Conservation (phyloP, 2,329 filamentous ascomycete genomes). For the Hymenoscyphus repandus region DNA sequence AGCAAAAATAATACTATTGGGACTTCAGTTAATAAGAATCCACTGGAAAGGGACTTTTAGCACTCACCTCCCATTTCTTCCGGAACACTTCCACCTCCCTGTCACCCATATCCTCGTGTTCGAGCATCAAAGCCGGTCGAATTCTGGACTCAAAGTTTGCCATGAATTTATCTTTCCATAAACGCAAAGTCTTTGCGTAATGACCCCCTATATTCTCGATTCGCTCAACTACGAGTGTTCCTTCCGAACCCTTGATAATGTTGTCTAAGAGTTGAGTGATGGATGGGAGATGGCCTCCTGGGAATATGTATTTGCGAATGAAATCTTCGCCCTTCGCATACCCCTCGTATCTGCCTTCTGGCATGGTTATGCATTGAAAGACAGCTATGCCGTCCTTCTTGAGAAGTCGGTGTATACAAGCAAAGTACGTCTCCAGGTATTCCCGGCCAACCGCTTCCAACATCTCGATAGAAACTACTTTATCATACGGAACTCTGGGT, state of each 20-base stretch:
- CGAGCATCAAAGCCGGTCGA: conserved; percentile 50
- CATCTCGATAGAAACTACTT: conserved; percentile 74
- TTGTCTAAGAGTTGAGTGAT: conserved; percentile 51
- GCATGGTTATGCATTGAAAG: conserved; percentile 76
- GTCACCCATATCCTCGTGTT: conserved; percentile 55
- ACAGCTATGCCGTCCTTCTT: conserved; percentile 63
- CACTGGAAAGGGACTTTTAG: background rate
- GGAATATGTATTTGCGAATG: conserved; percentile 74
- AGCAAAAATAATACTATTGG: conserved; percentile 66
- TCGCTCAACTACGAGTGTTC: conserved; percentile 59
- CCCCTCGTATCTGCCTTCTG: conserved; percentile 59
- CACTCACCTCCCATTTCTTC: conserved; percentile 62
- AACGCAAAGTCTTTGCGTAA: conserved; percentile 62
- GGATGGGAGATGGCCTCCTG: conserved; percentile 65
- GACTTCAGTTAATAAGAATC: conserved; percentile 5
- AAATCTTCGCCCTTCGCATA: conserved; percentile 67
- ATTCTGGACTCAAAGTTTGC: conserved; percentile 57
- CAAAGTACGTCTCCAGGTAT: conserved; percentile 63
- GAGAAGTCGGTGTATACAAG: conserved; percentile 55
- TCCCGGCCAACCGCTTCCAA: conserved; percentile 67
- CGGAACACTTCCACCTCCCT: conserved; percentile 62
- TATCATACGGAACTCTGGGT: conserved; percentile 56
- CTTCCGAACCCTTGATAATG: conserved; percentile 55
- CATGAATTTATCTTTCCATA: conserved; percentile 65
- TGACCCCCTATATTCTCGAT: conserved; percentile 71